Evolutionary conservation across 768 basidiomycete genomes (phyloP).

Genomic region (Kwoniella dendrophila): DNA sequence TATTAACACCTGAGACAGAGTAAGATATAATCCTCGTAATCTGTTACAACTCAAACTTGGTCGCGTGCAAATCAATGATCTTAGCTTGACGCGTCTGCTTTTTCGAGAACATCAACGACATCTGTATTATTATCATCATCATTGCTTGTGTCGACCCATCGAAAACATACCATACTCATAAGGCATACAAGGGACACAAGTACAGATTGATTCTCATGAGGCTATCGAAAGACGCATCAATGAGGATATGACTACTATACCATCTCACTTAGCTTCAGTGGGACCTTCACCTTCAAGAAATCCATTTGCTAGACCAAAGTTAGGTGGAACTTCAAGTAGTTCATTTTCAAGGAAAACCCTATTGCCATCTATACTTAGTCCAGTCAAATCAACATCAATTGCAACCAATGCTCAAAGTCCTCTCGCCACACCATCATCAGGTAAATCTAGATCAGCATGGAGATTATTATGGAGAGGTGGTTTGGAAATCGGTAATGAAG

Average conservation of each 20-base stretch:
- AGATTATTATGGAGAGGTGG: constrained; percentile 53
- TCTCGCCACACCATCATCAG: constrained; percentile 11
- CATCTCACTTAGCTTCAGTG: constrained; percentile 10
- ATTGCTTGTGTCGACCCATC: not conserved
- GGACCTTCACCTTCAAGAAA: constrained; percentile 31
- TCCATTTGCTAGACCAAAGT: constrained; percentile 42
- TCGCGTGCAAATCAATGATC: not conserved
- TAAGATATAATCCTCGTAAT: too few relatives aligned
- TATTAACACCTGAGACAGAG: too few relatives aligned
- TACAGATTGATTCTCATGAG: not conserved
- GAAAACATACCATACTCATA: too few relatives aligned
- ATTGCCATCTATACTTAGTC: constrained; percentile 21
- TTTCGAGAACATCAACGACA: not conserved
- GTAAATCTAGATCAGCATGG: constrained; percentile 40
- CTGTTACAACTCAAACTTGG: too few relatives aligned
- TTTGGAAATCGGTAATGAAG: constrained; percentile 49
- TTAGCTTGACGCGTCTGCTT: constrained; percentile 18
- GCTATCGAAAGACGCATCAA: not conserved
- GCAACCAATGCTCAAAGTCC: not conserved
- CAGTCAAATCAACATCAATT: not conserved
- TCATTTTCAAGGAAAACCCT: constrained; percentile 43
- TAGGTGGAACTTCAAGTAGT: constrained; percentile 9
- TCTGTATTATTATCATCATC: not conserved
- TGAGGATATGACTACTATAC: constrained; percentile 14
- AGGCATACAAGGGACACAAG: too few relatives aligned